A percentile compares a stretch with the other conserved stretches of the same genome.
Evolutionary conservation across 1,284 basidiomycete genomes (phyloP).

Genomic region (Nidula niveotomentosa): DNA sequence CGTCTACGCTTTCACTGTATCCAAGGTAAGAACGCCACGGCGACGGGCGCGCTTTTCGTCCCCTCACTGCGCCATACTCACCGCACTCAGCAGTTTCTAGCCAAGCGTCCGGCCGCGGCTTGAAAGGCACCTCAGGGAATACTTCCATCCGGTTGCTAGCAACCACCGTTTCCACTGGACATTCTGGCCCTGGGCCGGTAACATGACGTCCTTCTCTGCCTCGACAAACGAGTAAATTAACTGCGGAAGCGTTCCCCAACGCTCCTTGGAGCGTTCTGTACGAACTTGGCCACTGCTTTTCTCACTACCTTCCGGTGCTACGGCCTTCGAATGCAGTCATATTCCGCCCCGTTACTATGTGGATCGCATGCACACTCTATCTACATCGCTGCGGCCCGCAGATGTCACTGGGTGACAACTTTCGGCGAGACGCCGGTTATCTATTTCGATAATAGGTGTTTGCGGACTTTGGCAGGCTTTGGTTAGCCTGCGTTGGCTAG

Average conservation of each 20-base stretch:
- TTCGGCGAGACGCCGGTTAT: too few relatives aligned
- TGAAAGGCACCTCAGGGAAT: not conserved
- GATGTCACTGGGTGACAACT: too few relatives aligned
- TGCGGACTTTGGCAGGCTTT: too few relatives aligned
- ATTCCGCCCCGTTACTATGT: too few relatives aligned
- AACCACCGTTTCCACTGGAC: not conserved
- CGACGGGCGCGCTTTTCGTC: not conserved
- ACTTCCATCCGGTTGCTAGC: not conserved
- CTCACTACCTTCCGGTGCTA: not conserved
- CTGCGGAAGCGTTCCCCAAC: too few relatives aligned
- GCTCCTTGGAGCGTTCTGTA: not conserved
- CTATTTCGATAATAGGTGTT: too few relatives aligned
- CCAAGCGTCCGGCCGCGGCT: too few relatives aligned
- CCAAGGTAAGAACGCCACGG: not conserved
- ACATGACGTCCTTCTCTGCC: too few relatives aligned
- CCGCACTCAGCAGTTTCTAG: not conserved
- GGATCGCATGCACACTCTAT: too few relatives aligned
- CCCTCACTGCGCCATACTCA: not conserved
- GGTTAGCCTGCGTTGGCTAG: too few relatives aligned
- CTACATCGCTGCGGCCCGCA: too few relatives aligned
- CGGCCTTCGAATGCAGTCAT: not conserved
- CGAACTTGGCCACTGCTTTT: not conserved
- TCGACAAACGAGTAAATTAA: too few relatives aligned
- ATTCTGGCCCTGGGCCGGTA: not conserved
- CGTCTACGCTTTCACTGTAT: not conserved